These are phyloP conservation scores for Coelastrella sp. DNA, from an alignment of 139 green algal genomes.

Conservation along the genomic window DNA sequence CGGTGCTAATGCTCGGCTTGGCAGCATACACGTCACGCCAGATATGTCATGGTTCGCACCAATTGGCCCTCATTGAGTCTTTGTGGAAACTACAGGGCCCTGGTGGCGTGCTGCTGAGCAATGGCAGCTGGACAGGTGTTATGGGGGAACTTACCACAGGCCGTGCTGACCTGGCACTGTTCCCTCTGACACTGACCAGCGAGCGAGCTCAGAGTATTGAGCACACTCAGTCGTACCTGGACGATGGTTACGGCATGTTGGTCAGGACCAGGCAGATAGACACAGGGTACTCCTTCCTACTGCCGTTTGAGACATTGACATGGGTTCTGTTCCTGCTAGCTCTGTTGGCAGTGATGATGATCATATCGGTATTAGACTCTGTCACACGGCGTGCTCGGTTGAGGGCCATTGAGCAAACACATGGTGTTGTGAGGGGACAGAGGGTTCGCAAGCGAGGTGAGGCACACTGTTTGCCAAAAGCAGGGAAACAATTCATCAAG, in stretches of 20 bases:
- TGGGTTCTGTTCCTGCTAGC: slow-evolving; percentile 29
- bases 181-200: slow-evolving; percentile 49
- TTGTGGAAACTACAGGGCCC: neutral
- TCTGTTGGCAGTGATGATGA: neutral
- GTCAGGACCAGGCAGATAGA: neutral
- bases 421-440: neutral
- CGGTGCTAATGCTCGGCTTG: neutral
- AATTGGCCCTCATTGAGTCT: too few relatives aligned
- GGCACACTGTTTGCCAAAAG: neutral
- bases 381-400: slow-evolving; percentile 23
- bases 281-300: slow-evolving; percentile 32
- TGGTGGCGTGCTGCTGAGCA: slow-evolving; percentile 1
- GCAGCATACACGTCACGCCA: neutral
- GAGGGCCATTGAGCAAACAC: neutral
- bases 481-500: too few relatives aligned
- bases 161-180: slow-evolving; percentile 45
- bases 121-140: slow-evolving; percentile 53
- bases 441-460: slow-evolving; percentile 7
- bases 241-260: slow-evolving; percentile 42
- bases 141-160: slow-evolving; percentile 38
- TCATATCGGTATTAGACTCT: neutral
- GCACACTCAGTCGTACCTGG: slow-evolving; percentile 32
- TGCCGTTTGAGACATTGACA: neutral
- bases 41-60: too few relatives aligned
- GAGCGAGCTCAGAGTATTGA: slow-evolving; percentile 25